Evolutionary conservation across 331 rosid species (phyloP).

Genomic region (Erythrophleum ivorense): DNA sequence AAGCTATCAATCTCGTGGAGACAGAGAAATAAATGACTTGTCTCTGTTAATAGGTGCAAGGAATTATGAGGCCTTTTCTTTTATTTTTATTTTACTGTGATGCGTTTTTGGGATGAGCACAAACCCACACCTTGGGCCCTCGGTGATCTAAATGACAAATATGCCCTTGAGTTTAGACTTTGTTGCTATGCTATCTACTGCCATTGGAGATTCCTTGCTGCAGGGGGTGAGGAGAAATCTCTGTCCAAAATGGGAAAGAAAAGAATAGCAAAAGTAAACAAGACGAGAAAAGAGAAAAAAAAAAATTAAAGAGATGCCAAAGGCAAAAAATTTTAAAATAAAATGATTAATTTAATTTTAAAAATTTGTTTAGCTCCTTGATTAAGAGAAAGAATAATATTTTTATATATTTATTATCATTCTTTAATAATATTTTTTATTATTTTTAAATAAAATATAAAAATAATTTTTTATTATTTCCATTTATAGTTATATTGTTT

Average conservation of each 20-base stretch:
- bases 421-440: too few species aligned
- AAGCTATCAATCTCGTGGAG: conserved; percentile 35
- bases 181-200: background rate
- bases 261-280: background rate
- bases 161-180: background rate
- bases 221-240: too few species aligned
- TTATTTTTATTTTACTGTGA: background rate
- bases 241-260: background rate
- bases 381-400: too few species aligned
- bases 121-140: background rate
- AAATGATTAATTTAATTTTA: too few species aligned
- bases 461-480: too few species aligned
- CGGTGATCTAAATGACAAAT: background rate
- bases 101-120: conserved; percentile 11
- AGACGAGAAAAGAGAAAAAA: too few species aligned
- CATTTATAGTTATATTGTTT: too few species aligned
- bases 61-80: conserved; percentile 40
- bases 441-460: too few species aligned
- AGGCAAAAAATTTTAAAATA: background rate
- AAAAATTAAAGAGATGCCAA: too few species aligned
- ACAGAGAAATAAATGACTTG: conserved; percentile 50
- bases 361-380: too few species aligned
- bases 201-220: background rate
- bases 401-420: too few species aligned
- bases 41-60: conserved; percentile 50